phyloP scores from a whole-genome alignment of 352 stramenopile genomes.

The Globisporangium ultimum region DNA sequence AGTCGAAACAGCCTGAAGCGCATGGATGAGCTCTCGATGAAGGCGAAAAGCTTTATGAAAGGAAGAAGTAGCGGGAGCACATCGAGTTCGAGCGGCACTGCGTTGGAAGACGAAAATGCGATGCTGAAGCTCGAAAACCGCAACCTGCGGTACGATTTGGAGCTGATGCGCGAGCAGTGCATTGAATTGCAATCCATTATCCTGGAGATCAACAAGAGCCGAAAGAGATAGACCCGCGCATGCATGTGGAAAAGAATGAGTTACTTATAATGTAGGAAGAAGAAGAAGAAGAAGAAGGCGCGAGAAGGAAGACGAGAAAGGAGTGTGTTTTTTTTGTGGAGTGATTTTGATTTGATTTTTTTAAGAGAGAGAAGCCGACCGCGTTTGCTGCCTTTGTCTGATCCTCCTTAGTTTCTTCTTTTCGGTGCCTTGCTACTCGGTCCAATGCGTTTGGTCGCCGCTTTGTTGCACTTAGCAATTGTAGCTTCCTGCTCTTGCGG shows the following conservation, averaged over 20 bases:
- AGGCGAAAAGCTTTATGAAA: slow-evolving; percentile 74
- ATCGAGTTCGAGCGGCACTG: slow-evolving; percentile 60
- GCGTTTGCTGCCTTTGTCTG: no score
- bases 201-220: slow-evolving; percentile 88
- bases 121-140: slow-evolving; percentile 88
- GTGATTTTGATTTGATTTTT: slow-evolving; percentile 2
- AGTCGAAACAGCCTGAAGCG: slow-evolving; percentile 58
- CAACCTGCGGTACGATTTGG: slow-evolving; percentile 85
- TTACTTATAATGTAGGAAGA: slow-evolving; percentile 4
- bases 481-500: no score
- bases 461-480: no score
- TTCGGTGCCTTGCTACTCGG: no score
- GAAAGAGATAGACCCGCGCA: slow-evolving; percentile 56
- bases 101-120: slow-evolving; percentile 80
- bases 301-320: no score
- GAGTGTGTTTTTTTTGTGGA: neutral
- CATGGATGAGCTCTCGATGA: slow-evolving; percentile 67
- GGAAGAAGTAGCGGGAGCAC: slow-evolving; percentile 48
- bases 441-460: no score
- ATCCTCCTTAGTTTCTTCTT: no score
- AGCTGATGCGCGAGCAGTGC: slow-evolving; percentile 88
- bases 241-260: slow-evolving; percentile 3
- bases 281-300: neutral
- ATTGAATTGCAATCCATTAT: slow-evolving; percentile 87
- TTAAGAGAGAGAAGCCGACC: neutral